Evolutionary conservation across 108 stramenopile species (phyloP).

Genomic region (Mediolabrus comicus): DNA sequence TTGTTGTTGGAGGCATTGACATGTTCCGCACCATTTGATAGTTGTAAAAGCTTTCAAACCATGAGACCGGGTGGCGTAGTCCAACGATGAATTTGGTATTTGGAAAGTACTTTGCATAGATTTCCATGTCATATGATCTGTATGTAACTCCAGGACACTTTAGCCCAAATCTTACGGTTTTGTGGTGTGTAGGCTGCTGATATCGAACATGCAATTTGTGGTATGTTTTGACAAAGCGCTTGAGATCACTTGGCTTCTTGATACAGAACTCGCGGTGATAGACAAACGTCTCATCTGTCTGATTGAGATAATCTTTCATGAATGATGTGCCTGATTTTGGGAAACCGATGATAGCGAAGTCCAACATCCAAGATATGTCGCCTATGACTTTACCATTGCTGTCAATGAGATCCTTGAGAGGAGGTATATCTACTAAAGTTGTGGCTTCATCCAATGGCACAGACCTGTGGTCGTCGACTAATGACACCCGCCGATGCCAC

Average conservation of each 20-base stretch:
- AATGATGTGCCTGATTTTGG: slow-evolving; percentile 81
- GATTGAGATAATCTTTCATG: slow-evolving; percentile 49
- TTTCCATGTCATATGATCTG: slow-evolving; percentile 8
- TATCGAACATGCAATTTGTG: slow-evolving; percentile 23
- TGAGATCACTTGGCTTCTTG: slow-evolving; percentile 10
- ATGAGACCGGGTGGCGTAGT: slow-evolving; percentile 69
- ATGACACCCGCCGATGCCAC: too few relatives aligned
- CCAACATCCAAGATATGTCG: slow-evolving; percentile 46
- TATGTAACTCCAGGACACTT: slow-evolving; percentile 53
- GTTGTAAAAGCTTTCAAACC: slow-evolving; percentile 80
- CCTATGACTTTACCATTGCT: slow-evolving; percentile 35
- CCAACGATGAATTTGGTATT: slow-evolving; percentile 69
- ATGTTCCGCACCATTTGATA: slow-evolving; percentile 60
- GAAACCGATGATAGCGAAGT: slow-evolving; percentile 81
- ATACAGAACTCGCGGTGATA: slow-evolving; percentile 43
- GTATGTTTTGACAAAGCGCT: slow-evolving; percentile 14
- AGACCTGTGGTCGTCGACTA: too few relatives aligned
- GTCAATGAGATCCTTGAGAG: slow-evolving; percentile 14
- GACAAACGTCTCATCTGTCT: slow-evolving; percentile 17
- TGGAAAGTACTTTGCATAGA: slow-evolving; percentile 45
- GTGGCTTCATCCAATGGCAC: too few relatives aligned
- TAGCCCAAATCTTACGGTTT: slow-evolving; percentile 19
- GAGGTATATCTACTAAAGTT: slow-evolving; percentile 12
- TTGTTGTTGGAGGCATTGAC: slow-evolving; percentile 21
- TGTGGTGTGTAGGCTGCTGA: slow-evolving; percentile 2